Percentiles rank a stretch among this genome's conserved stretches.
These are phyloP conservation scores for Neopestalotiopsis clavispora DNA, from an alignment of 2,329 filamentous ascomycete genomes.

Conservation along the genomic window DNA sequence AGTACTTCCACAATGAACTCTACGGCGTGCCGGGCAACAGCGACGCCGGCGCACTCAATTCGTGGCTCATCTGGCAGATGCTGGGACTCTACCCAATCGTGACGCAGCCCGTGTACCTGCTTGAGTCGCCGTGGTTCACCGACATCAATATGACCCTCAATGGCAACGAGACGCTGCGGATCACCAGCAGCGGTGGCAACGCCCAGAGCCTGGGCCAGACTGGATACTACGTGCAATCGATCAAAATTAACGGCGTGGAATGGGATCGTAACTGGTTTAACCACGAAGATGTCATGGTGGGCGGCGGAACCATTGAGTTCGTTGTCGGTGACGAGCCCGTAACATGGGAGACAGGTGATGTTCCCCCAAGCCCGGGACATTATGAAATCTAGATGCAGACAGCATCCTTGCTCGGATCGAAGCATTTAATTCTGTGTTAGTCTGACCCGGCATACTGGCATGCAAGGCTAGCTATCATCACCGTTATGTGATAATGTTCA, in stretches of 20 bases:
- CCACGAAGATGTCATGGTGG: constrained; percentile 18
- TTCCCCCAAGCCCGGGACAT: constrained; percentile 18
- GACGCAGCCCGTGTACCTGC: constrained; percentile 51
- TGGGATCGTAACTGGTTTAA: constrained; percentile 15
- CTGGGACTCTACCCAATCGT: constrained; percentile 53
- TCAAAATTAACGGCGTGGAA: constrained; percentile 12
- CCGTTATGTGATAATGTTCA: background rate
- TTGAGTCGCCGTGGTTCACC: constrained; percentile 50
- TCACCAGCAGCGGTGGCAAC: constrained; percentile 7
- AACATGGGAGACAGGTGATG: constrained; percentile 16
- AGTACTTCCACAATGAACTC: constrained; percentile 43
- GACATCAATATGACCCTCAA: constrained; percentile 17
- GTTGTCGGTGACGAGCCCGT: constrained; percentile 11
- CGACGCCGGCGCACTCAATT: constrained; percentile 52
- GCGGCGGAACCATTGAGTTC: constrained; percentile 18
- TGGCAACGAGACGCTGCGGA: constrained; percentile 9
- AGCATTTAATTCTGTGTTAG: background rate
- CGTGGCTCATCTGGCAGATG: constrained; percentile 56
- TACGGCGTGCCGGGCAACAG: constrained; percentile 50
- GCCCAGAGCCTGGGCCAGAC: background rate
- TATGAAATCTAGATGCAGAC: constrained; percentile 3
- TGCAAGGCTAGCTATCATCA: background rate
- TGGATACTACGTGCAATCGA: constrained; percentile 2
- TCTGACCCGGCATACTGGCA: background rate
- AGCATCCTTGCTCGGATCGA: background rate